Conservation (phyloP, 192 early-diverging fungal genomes). For the Dimargaris verticillata region DNA sequence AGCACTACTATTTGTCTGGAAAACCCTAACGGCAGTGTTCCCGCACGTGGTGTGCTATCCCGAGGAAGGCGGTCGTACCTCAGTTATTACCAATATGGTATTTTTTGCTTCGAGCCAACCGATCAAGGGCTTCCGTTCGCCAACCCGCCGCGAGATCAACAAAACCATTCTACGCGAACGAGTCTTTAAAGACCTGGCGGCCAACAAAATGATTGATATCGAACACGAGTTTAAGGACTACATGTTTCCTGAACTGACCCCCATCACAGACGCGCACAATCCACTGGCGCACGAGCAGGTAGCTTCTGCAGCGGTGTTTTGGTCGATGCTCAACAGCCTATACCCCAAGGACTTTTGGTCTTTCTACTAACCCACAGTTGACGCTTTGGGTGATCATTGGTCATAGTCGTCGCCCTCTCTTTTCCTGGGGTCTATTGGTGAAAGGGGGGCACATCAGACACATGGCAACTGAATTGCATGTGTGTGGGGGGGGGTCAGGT, state of each 20-base stretch:
- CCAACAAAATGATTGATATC: conserved; percentile 32
- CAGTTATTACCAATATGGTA: conserved; percentile 36
- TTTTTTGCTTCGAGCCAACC: conserved; percentile 40
- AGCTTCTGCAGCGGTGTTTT: conserved; percentile 42
- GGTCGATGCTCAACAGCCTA: conserved; percentile 52
- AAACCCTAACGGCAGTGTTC: conserved; percentile 50
- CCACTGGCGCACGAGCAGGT: conserved; percentile 41
- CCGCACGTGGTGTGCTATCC: conserved; percentile 45
- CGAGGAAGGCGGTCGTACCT: conserved; percentile 31
- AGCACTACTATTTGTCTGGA: conserved; percentile 37
- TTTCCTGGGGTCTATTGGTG: too few relatives aligned
- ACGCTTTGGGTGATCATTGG: too few relatives aligned
- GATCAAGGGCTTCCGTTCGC: conserved; percentile 26
- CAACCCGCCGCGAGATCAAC: conserved; percentile 17
- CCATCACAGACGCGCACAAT: conserved; percentile 49
- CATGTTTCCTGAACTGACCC: conserved; percentile 17
- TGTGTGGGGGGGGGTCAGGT: too few relatives aligned
- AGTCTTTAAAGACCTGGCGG: conserved; percentile 22
- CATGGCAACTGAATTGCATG: too few relatives aligned
- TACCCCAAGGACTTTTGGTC: conserved; percentile 58
- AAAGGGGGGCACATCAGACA: too few relatives aligned
- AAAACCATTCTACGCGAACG: conserved; percentile 16
- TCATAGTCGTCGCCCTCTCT: too few relatives aligned
- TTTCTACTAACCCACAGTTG: conserved; percentile 28
- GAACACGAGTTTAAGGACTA: conserved; percentile 20